Percentiles rank a stretch among this genome's conserved stretches.
Conservation (phyloP, 345 rosid species). For the Chamaenerion angustifolium region DNA sequence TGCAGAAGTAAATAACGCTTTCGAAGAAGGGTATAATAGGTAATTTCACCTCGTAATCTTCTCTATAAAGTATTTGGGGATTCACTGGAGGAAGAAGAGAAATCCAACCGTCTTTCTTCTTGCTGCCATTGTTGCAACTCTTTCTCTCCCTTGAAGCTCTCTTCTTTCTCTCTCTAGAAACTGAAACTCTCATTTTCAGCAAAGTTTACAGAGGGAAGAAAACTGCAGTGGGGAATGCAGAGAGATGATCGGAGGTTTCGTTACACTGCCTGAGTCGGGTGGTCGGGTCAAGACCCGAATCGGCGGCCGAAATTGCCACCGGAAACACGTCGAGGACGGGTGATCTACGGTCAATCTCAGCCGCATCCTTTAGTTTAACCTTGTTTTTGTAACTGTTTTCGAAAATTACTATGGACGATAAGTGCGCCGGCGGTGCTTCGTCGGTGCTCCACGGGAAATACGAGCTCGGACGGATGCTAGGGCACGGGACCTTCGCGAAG, state of each 20-base stretch:
- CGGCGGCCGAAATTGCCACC: slow-evolving; percentile 86
- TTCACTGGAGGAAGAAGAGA: too few relatives aligned
- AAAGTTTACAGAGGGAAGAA: neutral
- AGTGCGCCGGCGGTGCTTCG: slow-evolving; percentile 8
- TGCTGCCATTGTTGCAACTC: too few relatives aligned
- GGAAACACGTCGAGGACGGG: slow-evolving; percentile 98
- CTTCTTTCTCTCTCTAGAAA: neutral
- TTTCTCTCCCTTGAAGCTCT: neutral
- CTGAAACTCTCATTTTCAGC: neutral
- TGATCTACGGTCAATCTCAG: slow-evolving; percentile 21
- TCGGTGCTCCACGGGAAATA: slow-evolving; percentile 56
- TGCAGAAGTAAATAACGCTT: too few relatives aligned
- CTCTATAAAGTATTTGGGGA: too few relatives aligned
- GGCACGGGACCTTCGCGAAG: slow-evolving; percentile 85
- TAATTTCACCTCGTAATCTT: too few relatives aligned
- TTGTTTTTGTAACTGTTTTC: too few relatives aligned
- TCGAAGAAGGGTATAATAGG: too few relatives aligned
- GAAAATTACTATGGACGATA: neutral
- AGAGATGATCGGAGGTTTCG: slow-evolving; percentile 43
- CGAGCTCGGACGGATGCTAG: slow-evolving; percentile 73
- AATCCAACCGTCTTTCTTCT: too few relatives aligned
- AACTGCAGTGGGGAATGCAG: slow-evolving; percentile 51
- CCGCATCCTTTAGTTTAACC: too few relatives aligned
- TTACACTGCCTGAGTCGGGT: slow-evolving; percentile 32
- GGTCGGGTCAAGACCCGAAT: slow-evolving; percentile 34